These are phyloP conservation scores for Chlorella sp. DNA, from an alignment of 139 green algal genomes.

Conservation along the genomic window DNA sequence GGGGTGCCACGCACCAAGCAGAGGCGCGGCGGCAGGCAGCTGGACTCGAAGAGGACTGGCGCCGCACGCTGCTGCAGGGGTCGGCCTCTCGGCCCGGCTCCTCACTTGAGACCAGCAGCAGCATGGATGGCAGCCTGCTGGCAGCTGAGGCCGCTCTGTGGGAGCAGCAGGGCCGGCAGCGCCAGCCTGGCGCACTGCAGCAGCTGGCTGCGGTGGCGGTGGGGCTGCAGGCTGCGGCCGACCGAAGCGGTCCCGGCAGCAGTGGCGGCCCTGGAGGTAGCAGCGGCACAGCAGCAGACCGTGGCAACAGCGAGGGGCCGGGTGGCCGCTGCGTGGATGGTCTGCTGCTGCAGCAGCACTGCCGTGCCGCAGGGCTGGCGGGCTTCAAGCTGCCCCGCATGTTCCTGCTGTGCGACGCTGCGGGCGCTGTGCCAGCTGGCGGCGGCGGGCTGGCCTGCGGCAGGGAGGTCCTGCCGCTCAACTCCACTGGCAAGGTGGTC, in stretches of 20 bases:
- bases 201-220: not conserved
- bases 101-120: not conserved
- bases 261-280: not conserved
- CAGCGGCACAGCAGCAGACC: too few relatives aligned
- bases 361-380: constrained; percentile 55
- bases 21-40: not conserved
- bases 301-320: not conserved
- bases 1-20: not conserved
- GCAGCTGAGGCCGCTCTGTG: not conserved
- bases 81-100: not conserved
- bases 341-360: constrained; percentile 56
- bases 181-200: not conserved
- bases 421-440: not conserved
- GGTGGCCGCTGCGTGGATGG: constrained; percentile 14
- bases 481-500: constrained; percentile 73
- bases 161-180: not conserved
- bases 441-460: not conserved
- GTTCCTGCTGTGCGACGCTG: constrained; percentile 9
- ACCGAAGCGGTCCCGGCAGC: constrained; percentile 22
- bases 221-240: not conserved
- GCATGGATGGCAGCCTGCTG: not conserved
- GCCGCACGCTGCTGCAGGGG: constrained; percentile 23
- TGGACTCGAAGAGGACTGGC: not conserved
- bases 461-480: constrained; percentile 55
- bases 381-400: constrained; percentile 73